Conservation (phyloP, 2,329 filamentous ascomycete genomes). For the Leptosphaerulina australis region DNA sequence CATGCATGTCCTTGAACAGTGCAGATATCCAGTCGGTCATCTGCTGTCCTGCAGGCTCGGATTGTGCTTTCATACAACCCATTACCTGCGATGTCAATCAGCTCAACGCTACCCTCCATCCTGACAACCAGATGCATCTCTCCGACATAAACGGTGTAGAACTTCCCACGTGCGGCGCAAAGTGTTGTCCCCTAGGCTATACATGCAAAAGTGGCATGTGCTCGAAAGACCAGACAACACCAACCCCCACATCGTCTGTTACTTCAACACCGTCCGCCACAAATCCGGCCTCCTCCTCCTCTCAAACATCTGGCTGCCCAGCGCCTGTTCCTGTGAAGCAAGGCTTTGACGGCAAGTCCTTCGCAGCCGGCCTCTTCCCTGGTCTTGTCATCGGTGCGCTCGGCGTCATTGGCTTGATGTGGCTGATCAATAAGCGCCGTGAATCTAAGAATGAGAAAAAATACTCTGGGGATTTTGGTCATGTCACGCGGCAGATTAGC, state of each 20-base stretch:
- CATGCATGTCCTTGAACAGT: conserved; percentile 63
- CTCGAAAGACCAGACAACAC: conserved; percentile 52
- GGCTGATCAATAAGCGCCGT: conserved; percentile 45
- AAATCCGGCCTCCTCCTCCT: conserved; percentile 38
- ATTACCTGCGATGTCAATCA: conserved; percentile 68
- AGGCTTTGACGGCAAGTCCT: conserved; percentile 44
- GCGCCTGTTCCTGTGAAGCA: conserved; percentile 24
- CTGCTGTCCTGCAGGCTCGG: conserved; percentile 67
- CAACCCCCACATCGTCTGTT: conserved; percentile 28
- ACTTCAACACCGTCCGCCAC: conserved; percentile 36
- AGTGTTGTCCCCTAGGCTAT: conserved; percentile 77
- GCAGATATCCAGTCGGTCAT: conserved; percentile 70
- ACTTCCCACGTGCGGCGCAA: conserved; percentile 63
- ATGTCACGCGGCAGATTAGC: conserved; percentile 46
- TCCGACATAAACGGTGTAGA: conserved; percentile 61
- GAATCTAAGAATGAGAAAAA: conserved; percentile 37
- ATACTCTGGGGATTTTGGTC: conserved; percentile 48
- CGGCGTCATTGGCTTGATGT: conserved; percentile 38
- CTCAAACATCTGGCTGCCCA: conserved; percentile 36
- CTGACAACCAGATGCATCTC: conserved; percentile 69
- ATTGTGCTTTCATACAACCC: conserved; percentile 66
- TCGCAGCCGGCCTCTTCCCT: conserved; percentile 48
- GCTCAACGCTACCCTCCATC: conserved; percentile 65
- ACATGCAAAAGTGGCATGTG: conserved; percentile 64
- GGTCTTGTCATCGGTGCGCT: conserved; percentile 47